phyloP scores from a whole-genome alignment of 345 rosid genomes.

The Lepidium didymum region DNA sequence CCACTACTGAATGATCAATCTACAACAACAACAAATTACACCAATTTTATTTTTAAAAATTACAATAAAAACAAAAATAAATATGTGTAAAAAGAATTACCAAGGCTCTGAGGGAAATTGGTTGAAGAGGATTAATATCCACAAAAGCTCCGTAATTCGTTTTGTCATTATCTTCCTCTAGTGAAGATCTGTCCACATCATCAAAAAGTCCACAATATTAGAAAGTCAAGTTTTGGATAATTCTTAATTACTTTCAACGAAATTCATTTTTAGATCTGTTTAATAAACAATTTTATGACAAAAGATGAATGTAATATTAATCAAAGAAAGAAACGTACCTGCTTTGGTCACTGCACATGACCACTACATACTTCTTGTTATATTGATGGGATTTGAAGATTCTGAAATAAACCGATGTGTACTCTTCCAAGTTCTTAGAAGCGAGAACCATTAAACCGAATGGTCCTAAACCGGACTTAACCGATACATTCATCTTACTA shows the following conservation, averaged over 20 bases:
- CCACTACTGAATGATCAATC: constrained; percentile 59
- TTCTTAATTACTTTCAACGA: neutral
- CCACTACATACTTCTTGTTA: constrained; percentile 43
- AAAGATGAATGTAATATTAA: neutral
- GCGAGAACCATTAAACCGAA: constrained; percentile 67
- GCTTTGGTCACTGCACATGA: constrained; percentile 93
- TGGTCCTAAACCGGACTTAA: constrained; percentile 55
- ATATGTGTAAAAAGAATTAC: constrained; percentile 21
- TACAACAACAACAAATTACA: neutral
- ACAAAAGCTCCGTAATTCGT: constrained; percentile 58
- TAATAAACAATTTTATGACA: neutral
- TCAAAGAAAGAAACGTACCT: constrained; percentile 25
- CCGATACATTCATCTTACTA: constrained; percentile 40
- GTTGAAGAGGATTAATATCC: constrained; percentile 39
- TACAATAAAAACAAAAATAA: too few relatives aligned
- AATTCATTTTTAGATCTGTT: neutral
- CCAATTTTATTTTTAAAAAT: too few relatives aligned
- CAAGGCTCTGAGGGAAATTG: constrained; percentile 37
- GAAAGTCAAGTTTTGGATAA: constrained; percentile 21
- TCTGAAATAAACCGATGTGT: constrained; percentile 61
- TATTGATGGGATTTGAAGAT: constrained; percentile 38
- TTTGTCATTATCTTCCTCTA: constrained; percentile 37
- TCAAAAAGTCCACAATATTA: neutral
- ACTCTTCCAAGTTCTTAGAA: constrained; percentile 47
- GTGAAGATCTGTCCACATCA: constrained; percentile 41